phyloP scores from a whole-genome alignment of 2,329 filamentous ascomycete genomes.

The Fusarium sp. region DNA sequence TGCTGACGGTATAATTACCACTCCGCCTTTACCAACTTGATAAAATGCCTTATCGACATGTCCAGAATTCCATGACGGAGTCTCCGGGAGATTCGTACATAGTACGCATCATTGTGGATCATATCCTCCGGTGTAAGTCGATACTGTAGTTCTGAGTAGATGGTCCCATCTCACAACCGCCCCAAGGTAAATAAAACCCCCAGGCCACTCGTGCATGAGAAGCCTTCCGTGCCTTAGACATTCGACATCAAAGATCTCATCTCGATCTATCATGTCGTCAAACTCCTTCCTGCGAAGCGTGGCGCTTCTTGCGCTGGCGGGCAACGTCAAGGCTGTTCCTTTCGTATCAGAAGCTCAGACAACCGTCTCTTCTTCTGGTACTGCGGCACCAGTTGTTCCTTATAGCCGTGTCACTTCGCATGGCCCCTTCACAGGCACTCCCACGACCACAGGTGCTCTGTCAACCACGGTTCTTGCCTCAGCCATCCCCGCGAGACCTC shows the following conservation, averaged over 20 bases:
- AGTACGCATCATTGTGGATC: slow-evolving; percentile 29
- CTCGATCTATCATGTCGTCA: slow-evolving; percentile 12
- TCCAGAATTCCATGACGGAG: slow-evolving; percentile 3
- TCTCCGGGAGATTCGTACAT: background rate
- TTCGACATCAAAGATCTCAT: background rate
- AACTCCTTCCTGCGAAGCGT: slow-evolving; percentile 6
- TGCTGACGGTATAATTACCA: slow-evolving; percentile 23
- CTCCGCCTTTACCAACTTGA: background rate
- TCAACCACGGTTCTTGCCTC: slow-evolving; percentile 65
- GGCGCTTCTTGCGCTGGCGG: slow-evolving; percentile 25
- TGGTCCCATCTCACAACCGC: background rate
- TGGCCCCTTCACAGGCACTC: slow-evolving; percentile 71
- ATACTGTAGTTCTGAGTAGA: background rate
- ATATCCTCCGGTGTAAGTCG: background rate
- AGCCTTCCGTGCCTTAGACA: background rate
- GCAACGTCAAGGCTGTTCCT: slow-evolving; percentile 44
- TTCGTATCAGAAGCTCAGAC: slow-evolving; percentile 49
- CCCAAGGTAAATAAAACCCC: slow-evolving; percentile 1
- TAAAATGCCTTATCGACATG: background rate
- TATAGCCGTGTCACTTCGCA: slow-evolving; percentile 71
- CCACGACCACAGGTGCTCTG: slow-evolving; percentile 75
- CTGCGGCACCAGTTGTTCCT: slow-evolving; percentile 45
- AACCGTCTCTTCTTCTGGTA: slow-evolving; percentile 46
- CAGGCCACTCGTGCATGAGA: background rate
- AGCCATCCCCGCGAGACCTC: slow-evolving; percentile 65